Conservation (phyloP, 495 filamentous ascomycete genomes). For the Lepraria neglecta region DNA sequence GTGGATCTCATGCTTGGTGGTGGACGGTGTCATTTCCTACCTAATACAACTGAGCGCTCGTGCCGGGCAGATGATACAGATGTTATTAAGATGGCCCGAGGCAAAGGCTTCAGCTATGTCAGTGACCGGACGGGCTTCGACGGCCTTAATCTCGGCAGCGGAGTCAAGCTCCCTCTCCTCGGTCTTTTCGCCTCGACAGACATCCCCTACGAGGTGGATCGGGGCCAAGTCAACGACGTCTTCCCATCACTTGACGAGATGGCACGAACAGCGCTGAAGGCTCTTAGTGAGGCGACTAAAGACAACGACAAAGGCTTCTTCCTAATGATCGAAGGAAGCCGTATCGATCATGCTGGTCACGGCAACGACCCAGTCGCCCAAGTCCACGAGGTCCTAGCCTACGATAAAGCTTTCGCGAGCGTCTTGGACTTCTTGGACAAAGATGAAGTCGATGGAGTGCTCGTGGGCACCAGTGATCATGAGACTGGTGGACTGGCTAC, state of each 20-base stretch:
- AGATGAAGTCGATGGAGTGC: constrained; percentile 63
- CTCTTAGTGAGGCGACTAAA: constrained; percentile 74
- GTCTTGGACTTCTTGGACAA: constrained; percentile 80
- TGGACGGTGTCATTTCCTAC: constrained; percentile 87
- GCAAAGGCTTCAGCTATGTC: constrained; percentile 76
- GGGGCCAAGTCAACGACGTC: constrained; percentile 62
- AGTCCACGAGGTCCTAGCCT: constrained; percentile 88
- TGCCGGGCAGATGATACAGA: constrained; percentile 72
- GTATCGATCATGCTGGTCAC: constrained; percentile 95
- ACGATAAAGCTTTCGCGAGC: constrained; percentile 75
- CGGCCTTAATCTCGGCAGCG: constrained; percentile 58
- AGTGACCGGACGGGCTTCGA: constrained; percentile 71
- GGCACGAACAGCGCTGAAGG: constrained; percentile 71
- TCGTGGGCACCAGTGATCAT: constrained; percentile 88
- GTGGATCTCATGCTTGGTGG: constrained; percentile 91
- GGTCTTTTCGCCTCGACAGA: constrained; percentile 80
- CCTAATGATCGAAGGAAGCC: constrained; percentile 92
- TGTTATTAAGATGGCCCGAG: constrained; percentile 57
- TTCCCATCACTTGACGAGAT: constrained; percentile 93
- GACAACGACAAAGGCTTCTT: constrained; percentile 92
- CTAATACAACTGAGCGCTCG: constrained; percentile 66
- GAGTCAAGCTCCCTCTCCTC: constrained; percentile 71
- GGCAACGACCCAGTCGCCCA: constrained; percentile 92
- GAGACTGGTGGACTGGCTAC: constrained; percentile 85
- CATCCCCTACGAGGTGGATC: constrained; percentile 89